Evolutionary conservation across 352 stramenopile species (phyloP), one percentile per base, ranked within the genome.

Genomic region (Globisporangium lucens): DNA sequence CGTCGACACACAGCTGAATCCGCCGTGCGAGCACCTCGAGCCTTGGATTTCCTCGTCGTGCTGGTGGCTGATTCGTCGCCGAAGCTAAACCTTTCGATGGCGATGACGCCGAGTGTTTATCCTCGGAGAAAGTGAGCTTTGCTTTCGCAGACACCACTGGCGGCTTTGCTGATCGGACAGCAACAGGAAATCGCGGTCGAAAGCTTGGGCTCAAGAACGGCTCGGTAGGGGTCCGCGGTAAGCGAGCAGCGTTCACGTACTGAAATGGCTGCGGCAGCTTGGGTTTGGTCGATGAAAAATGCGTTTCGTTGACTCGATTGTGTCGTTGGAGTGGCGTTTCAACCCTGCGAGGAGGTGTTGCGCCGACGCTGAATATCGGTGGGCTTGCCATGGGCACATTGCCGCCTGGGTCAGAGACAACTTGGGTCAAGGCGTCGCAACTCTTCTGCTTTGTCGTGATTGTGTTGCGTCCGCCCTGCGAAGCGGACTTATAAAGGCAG

Each of bases 141-240:
- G 41, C 30, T 33, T 52, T 55, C 10, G 41, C 41, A 10, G 58
- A 41, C 58, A 38, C 27, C 3, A 27, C 30, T 46, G 56, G 35
- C 10, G 56, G 56, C n/a, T 43, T 30, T 51, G 33, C 12, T 29
- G 56, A 62, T 8, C 33, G 56, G 9, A 62, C 35, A 49, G 56
- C n/a, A 13, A 10, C 7, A 20, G 33, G 12, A 27, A 62, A 52
- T 9, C 59, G 43, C 41, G 59, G 10, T 8, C 59, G 59, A 22
- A 62, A 51, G 56, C 56, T 62, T 46, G 56, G 56, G 33, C 56
- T 52, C 33, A 56, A 13, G 41, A 65, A 65, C 20, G 38, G 41
- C 22, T 51, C 56, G 6, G n/a, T 33, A 9, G 56, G 56, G 24
- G 56, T 62, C 22, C 35, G 56, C 9, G n/a, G 22, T 30, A 22